phyloP scores from a whole-genome alignment of 805 yeast species.

The Maudiozyma saulgeensis region DNA sequence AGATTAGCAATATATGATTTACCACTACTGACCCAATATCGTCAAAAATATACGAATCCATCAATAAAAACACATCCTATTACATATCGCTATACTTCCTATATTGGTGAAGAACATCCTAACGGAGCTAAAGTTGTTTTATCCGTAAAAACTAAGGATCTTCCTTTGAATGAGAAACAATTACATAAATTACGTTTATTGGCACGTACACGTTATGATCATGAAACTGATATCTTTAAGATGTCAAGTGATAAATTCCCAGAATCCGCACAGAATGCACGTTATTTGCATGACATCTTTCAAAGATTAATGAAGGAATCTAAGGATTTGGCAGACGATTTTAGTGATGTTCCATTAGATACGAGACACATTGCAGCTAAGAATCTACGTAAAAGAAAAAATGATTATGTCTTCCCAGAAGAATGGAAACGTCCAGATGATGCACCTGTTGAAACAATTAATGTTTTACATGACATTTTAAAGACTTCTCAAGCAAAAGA shows the following conservation, averaged over 20 bases:
- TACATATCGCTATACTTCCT: conserved; percentile 61
- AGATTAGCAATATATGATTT: conserved; percentile 87
- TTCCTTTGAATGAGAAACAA: conserved; percentile 43
- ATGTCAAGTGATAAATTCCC: conserved; percentile 57
- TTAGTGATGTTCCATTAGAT: conserved; percentile 75
- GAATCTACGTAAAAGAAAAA: conserved; percentile 33
- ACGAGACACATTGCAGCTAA: conserved; percentile 53
- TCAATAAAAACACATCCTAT: conserved; percentile 41
- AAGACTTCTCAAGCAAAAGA: neutral
- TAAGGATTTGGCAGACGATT: conserved; percentile 47
- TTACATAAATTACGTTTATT: conserved; percentile 69
- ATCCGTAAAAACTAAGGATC: conserved; percentile 41
- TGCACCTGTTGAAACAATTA: conserved; percentile 41
- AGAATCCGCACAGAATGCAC: conserved; percentile 81
- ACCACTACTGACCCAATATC: conserved; percentile 71
- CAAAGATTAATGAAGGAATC: conserved; percentile 54
- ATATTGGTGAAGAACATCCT: conserved; percentile 62
- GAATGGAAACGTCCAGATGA: conserved; percentile 72
- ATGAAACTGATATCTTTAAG: conserved; percentile 46
- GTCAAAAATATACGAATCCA: conserved; percentile 54
- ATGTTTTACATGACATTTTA: conserved; percentile 12
- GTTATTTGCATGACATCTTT: conserved; percentile 56
- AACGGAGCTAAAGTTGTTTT: conserved; percentile 51
- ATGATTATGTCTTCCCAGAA: conserved; percentile 53
- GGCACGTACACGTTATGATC: conserved; percentile 70